Percentiles rank a stretch among this genome's conserved stretches.
Conservation (phyloP, 768 basidiomycete genomes). For the Cyclocybe aegerita region DNA sequence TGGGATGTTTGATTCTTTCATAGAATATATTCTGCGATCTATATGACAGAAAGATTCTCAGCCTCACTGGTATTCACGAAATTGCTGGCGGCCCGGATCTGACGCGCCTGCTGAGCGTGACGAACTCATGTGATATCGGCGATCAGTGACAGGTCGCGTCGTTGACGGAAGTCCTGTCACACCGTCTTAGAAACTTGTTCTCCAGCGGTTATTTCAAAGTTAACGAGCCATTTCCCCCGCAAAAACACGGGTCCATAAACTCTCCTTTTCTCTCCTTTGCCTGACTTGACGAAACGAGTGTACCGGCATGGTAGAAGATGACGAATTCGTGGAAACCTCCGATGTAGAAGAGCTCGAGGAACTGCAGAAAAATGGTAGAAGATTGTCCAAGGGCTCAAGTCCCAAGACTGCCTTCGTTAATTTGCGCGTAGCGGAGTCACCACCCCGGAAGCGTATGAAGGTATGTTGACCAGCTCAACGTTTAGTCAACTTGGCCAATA, state of each 20-base stretch:
- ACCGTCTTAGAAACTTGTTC: not conserved
- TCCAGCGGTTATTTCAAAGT: not conserved
- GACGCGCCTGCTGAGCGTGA: too few relatives aligned
- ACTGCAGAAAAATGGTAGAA: constrained; percentile 14
- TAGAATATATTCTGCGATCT: too few relatives aligned
- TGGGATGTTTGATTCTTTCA: constrained; percentile 42
- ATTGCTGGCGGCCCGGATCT: too few relatives aligned
- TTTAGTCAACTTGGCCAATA: not conserved
- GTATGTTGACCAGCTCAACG: constrained; percentile 11
- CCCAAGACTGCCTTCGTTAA: constrained; percentile 4
- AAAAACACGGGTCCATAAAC: not conserved
- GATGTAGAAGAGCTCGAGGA: constrained; percentile 60
- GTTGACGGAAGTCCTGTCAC: not conserved
- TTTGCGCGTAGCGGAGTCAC: constrained; percentile 9
- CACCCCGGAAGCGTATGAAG: constrained; percentile 39
- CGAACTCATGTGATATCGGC: not conserved
- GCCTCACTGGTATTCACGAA: too few relatives aligned
- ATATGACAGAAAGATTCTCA: not conserved
- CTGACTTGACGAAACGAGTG: not conserved
- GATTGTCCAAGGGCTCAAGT: not conserved
- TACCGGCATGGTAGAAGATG: constrained; percentile 21
- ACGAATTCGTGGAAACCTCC: constrained; percentile 60
- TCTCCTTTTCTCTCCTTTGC: not conserved
- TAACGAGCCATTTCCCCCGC: not conserved
- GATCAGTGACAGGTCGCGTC: constrained; percentile 9